Conservation (phyloP, 768 basidiomycete genomes). For the Tulasnella sp. region DNA sequence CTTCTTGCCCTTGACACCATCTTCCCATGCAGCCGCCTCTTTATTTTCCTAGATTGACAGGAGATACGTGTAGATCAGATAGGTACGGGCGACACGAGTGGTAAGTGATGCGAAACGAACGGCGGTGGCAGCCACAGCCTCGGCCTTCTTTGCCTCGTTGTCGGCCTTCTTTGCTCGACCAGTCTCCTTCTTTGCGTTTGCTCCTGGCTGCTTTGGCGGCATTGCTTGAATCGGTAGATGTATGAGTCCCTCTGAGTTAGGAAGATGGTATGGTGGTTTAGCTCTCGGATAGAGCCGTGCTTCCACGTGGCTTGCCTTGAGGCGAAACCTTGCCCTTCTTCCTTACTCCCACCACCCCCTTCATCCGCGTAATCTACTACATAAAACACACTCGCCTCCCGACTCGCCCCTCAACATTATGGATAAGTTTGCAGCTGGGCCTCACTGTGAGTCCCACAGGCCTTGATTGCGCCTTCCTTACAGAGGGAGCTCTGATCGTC, state of each 20-base stretch:
- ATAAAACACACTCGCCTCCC: not conserved
- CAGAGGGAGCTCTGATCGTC: too few relatives aligned
- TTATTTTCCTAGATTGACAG: conserved; percentile 48
- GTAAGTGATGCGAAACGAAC: conserved; percentile 27
- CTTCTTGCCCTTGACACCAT: conserved; percentile 57
- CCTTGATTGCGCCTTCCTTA: too few relatives aligned
- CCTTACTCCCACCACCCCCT: conserved; percentile 7
- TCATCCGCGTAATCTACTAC: not conserved
- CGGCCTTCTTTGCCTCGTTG: conserved; percentile 74
- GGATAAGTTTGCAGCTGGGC: conserved; percentile 11
- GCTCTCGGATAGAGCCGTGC: too few relatives aligned
- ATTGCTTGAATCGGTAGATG: too few relatives aligned
- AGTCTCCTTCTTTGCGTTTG: conserved; percentile 85
- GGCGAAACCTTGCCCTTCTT: not conserved
- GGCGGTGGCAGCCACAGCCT: conserved; percentile 46
- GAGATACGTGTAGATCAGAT: not conserved
- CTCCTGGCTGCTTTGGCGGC: conserved; percentile 72
- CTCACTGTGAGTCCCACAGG: conserved; percentile 4
- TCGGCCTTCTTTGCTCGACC: conserved; percentile 87
- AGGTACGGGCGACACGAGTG: not conserved
- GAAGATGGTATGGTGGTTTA: too few relatives aligned
- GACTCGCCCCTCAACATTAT: not conserved
- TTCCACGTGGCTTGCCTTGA: not conserved
- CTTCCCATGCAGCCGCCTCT: conserved; percentile 57
- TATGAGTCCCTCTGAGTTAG: too few relatives aligned